phyloP scores from a whole-genome alignment of 805 yeast genomes.

The Dipodascus geniculatus region DNA sequence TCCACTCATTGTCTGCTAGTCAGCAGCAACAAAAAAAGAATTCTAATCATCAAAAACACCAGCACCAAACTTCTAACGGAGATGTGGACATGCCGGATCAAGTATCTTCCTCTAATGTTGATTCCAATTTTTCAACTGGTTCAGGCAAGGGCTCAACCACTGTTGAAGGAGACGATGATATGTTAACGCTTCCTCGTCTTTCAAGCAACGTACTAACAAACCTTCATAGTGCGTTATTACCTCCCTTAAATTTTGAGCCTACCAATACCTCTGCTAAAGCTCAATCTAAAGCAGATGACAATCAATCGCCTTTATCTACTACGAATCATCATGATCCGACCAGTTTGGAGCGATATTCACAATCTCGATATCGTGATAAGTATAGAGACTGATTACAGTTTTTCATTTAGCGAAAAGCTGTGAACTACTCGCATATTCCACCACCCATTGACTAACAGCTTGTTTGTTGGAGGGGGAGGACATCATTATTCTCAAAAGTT shows the following conservation, averaged over 20 bases:
- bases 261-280: background rate
- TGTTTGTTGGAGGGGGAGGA: too few species aligned
- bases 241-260: background rate
- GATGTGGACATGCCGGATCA: background rate
- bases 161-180: background rate
- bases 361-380: background rate
- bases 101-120: background rate
- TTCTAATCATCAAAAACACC: background rate
- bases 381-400: background rate
- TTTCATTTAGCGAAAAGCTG: too few species aligned
- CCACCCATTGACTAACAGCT: too few species aligned
- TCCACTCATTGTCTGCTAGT: background rate
- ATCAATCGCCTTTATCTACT: background rate
- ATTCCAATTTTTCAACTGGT: background rate
- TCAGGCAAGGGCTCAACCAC: background rate
- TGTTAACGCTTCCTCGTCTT: background rate
- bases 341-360: background rate
- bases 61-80: background rate
- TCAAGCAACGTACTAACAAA: background rate
- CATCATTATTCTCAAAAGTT: background rate
- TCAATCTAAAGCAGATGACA: background rate
- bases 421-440: too few species aligned
- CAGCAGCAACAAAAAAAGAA: background rate
- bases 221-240: background rate
- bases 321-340: background rate